These are phyloP conservation scores for Scheffersomyces lignicola DNA, from an alignment of 1,139 yeast genomes.

Conservation along the genomic window DNA sequence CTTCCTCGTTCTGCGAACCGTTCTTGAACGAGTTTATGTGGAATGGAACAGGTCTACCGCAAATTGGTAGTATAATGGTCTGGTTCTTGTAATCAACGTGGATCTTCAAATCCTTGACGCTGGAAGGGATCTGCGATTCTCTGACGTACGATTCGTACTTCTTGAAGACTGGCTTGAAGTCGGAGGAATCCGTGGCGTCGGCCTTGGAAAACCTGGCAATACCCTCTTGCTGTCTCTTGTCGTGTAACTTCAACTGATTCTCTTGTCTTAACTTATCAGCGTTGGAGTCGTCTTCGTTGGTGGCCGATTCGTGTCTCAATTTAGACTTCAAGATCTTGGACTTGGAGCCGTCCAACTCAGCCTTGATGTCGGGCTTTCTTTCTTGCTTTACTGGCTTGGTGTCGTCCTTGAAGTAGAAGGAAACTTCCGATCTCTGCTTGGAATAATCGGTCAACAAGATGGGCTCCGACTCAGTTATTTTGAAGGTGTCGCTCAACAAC, in stretches of 20 bases:
- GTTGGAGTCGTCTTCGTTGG: constrained; percentile 64
- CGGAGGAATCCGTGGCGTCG: constrained; percentile 67
- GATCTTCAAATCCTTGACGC: constrained; percentile 79
- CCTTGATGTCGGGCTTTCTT: constrained; percentile 25
- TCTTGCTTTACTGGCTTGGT: constrained; percentile 28
- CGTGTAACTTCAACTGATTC: constrained; percentile 80
- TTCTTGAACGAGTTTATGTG: constrained; percentile 92
- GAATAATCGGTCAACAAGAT: constrained; percentile 72
- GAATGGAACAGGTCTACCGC: constrained; percentile 97
- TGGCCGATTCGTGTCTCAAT: constrained; percentile 72
- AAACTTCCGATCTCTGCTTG: constrained; percentile 69
- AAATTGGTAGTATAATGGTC: constrained; percentile 85
- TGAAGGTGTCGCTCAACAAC: constrained; percentile 79
- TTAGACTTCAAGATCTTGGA: constrained; percentile 75
- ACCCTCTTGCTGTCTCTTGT: constrained; percentile 84
- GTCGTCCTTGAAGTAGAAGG: constrained; percentile 84
- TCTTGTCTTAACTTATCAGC: constrained; percentile 82
- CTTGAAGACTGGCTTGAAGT: constrained; percentile 74
- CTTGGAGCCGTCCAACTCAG: constrained; percentile 37
- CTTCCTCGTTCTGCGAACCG: constrained; percentile 95
- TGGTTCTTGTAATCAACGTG: constrained; percentile 88
- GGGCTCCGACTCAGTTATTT: constrained; percentile 64
- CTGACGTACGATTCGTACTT: constrained; percentile 92
- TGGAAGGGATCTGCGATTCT: constrained; percentile 85
- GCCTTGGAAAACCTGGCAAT: constrained; percentile 72